Percentiles rank a stretch among this genome's conserved stretches.
phyloP scores from a whole-genome alignment of 2,329 filamentous ascomycete genomes.

The Botryotinia narcissicola region DNA sequence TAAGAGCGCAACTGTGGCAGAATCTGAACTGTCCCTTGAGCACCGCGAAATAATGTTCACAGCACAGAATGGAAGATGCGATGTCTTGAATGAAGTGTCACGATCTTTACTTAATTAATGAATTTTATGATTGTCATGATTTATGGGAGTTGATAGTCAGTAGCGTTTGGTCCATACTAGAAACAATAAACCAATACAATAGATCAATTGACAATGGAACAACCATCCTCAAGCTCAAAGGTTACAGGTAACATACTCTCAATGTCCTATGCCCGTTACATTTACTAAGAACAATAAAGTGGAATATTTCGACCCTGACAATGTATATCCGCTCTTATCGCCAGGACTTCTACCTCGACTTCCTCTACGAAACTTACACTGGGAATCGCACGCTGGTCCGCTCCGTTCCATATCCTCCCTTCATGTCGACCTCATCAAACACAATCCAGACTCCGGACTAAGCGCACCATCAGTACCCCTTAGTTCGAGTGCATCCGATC shows the following conservation, averaged over 20 bases:
- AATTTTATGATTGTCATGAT: slow-evolving; percentile 15
- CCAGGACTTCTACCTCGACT: slow-evolving; percentile 75
- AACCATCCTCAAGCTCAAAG: slow-evolving; percentile 69
- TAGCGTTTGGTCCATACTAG: not conserved
- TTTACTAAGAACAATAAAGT: slow-evolving; percentile 51
- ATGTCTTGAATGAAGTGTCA: slow-evolving; percentile 1
- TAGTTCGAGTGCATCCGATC: slow-evolving; percentile 36
- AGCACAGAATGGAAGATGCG: slow-evolving; percentile 4
- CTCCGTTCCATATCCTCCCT: slow-evolving; percentile 90
- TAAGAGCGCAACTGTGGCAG: not conserved
- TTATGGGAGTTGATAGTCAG: not conserved
- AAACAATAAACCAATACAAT: not conserved
- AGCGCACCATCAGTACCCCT: slow-evolving; percentile 40
- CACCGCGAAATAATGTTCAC: not conserved
- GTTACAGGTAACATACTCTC: slow-evolving; percentile 59
- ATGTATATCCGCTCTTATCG: slow-evolving; percentile 78
- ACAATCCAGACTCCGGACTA: slow-evolving; percentile 45
- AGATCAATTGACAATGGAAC: slow-evolving; percentile 52
- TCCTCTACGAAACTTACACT: slow-evolving; percentile 88
- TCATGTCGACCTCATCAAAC: slow-evolving; percentile 78
- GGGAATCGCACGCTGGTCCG: slow-evolving; percentile 91
- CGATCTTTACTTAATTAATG: slow-evolving; percentile 3
- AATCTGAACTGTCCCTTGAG: slow-evolving; percentile 3
- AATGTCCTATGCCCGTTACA: not conserved
- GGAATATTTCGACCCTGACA: slow-evolving; percentile 93